A percentile compares a stretch with the other conserved stretches of the same genome.
Evolutionary conservation across 2,329 filamentous ascomycete genomes (phyloP).

Genomic region (Talaromyces sp.): DNA sequence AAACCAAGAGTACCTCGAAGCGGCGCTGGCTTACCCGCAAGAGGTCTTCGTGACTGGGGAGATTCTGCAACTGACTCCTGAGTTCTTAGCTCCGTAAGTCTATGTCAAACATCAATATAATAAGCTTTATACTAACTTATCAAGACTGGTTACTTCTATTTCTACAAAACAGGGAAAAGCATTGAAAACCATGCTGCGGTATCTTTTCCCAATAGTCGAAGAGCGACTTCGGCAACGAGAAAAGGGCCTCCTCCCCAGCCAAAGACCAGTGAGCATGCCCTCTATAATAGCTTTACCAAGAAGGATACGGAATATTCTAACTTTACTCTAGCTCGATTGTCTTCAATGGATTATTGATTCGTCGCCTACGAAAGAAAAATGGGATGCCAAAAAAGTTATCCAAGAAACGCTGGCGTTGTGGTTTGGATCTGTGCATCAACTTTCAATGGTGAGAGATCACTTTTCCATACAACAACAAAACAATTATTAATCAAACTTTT

Average conservation of each 20-base stretch:
- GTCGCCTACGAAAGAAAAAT: not conserved
- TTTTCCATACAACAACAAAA: not conserved
- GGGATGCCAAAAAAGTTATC: not conserved
- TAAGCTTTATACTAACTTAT: not conserved
- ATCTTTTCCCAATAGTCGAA: not conserved
- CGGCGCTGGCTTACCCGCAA: conserved; percentile 4
- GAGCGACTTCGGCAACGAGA: not conserved
- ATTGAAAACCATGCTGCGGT: not conserved
- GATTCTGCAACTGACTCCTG: not conserved
- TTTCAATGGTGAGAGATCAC: not conserved
- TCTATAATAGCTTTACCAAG: not conserved
- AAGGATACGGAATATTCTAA: not conserved
- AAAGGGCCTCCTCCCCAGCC: not conserved
- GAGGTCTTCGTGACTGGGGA: not conserved
- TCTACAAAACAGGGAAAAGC: not conserved
- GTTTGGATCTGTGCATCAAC: conserved; percentile 6
- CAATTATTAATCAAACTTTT: not conserved
- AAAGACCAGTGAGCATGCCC: not conserved
- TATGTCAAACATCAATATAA: not conserved
- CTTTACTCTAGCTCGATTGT: not conserved
- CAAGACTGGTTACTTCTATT: not conserved
- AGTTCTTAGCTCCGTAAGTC: not conserved
- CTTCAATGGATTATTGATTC: conserved; percentile 2
- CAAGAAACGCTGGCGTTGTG: conserved; percentile 3
- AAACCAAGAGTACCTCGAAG: not conserved